Evolutionary conservation across 768 basidiomycete species (phyloP).

Genomic region (Boletus speciosus): DNA sequence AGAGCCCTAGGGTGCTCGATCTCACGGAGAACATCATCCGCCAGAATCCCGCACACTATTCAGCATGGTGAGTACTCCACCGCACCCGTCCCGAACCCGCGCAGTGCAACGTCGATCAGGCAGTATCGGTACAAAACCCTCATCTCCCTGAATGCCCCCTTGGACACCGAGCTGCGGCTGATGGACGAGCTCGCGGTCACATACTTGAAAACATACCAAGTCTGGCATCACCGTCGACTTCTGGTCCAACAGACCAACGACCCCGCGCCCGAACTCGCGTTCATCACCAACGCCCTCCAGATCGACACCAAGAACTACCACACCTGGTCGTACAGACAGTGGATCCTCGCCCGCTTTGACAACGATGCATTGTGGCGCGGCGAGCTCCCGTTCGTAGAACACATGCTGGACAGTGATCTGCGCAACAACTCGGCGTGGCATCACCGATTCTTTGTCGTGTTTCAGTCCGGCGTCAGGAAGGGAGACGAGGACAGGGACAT

Average conservation of each 20-base stretch:
- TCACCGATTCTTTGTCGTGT: slow-evolving; percentile 88
- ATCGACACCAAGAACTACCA: slow-evolving; percentile 96
- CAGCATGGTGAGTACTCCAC: slow-evolving; percentile 71
- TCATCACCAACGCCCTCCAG: slow-evolving; percentile 69
- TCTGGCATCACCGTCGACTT: slow-evolving; percentile 91
- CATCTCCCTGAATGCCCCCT: slow-evolving; percentile 57
- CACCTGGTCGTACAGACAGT: slow-evolving; percentile 98
- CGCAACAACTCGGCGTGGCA: slow-evolving; percentile 99
- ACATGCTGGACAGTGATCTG: slow-evolving; percentile 69
- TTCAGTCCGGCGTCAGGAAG: slow-evolving; percentile 57
- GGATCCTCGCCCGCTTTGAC: slow-evolving; percentile 85
- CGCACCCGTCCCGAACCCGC: neutral
- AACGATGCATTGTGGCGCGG: slow-evolving; percentile 64
- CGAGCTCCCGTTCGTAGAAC: slow-evolving; percentile 74
- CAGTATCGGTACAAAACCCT: slow-evolving; percentile 93
- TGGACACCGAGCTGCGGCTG: slow-evolving; percentile 74
- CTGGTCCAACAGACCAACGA: slow-evolving; percentile 56
- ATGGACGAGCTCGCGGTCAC: slow-evolving; percentile 85
- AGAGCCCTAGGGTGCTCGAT: slow-evolving; percentile 74
- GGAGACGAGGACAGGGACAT: slow-evolving; percentile 61
- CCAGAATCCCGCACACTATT: slow-evolving; percentile 94
- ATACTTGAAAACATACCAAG: slow-evolving; percentile 94
- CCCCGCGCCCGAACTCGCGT: slow-evolving; percentile 68
- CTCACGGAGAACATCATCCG: slow-evolving; percentile 88
- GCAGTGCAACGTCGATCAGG: slow-evolving; percentile 43